Evolutionary conservation across 1,139 yeast species (phyloP).

Genomic region (Saccharomyces hybrid): DNA sequence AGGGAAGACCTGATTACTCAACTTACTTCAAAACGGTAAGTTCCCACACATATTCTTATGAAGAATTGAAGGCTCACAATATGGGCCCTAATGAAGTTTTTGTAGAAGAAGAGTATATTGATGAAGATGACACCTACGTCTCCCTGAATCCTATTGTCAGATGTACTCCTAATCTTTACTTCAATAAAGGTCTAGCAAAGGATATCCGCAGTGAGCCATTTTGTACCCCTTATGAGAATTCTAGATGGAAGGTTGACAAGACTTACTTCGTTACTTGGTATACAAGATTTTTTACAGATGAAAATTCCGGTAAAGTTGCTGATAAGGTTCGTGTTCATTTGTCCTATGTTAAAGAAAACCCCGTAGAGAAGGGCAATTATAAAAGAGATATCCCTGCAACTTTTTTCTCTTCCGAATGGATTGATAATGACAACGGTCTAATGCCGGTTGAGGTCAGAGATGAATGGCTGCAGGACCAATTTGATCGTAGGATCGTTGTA

Average conservation of each 20-base stretch:
- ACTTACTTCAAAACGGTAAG: slow-evolving; percentile 71
- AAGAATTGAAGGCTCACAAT: slow-evolving; percentile 61
- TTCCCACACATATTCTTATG: slow-evolving; percentile 47
- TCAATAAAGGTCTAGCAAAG: slow-evolving; percentile 55
- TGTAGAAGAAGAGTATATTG: slow-evolving; percentile 46
- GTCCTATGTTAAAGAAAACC: slow-evolving; percentile 52
- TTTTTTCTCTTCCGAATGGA: slow-evolving; percentile 66
- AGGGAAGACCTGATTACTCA: slow-evolving; percentile 62
- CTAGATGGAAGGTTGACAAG: slow-evolving; percentile 46
- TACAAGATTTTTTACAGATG: slow-evolving; percentile 47
- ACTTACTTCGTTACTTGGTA: slow-evolving; percentile 79
- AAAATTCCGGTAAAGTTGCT: slow-evolving; percentile 35
- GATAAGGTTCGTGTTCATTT: slow-evolving; percentile 59
- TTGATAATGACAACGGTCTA: slow-evolving; percentile 55
- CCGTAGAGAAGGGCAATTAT: slow-evolving; percentile 45
- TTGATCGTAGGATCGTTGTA: slow-evolving; percentile 42
- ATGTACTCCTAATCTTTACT: slow-evolving; percentile 73
- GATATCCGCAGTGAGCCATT: slow-evolving; percentile 59
- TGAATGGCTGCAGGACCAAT: slow-evolving; percentile 53
- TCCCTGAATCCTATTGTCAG: slow-evolving; percentile 68
- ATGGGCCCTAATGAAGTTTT: slow-evolving; percentile 51
- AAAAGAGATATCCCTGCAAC: slow-evolving; percentile 45
- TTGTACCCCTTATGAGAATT: slow-evolving; percentile 67
- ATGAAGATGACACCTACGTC: slow-evolving; percentile 64
- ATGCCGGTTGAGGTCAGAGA: slow-evolving; percentile 51